A percentile compares a stretch with the other conserved stretches of the same genome.
These are phyloP conservation scores for Talaromyces albobiverticillius DNA, from an alignment of 2,329 filamentous ascomycete species.

Conservation along the genomic window DNA sequence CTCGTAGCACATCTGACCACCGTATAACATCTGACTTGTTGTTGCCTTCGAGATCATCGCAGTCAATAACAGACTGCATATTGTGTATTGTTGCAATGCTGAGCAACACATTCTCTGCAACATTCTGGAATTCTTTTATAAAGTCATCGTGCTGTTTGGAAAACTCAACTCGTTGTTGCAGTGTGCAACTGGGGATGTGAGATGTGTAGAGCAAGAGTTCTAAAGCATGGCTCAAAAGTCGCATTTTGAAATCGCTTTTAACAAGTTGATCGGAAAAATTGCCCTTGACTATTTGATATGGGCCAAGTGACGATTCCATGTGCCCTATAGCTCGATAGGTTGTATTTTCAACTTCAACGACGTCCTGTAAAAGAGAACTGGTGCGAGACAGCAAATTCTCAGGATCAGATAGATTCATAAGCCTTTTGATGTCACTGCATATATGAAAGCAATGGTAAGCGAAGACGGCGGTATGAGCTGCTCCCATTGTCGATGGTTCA, in stretches of 20 bases:
- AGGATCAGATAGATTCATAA: not conserved
- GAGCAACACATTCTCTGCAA: not conserved
- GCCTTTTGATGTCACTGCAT: not conserved
- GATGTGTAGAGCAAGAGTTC: not conserved
- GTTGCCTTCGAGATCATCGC: not conserved
- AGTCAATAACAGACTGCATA: not conserved
- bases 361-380: not conserved
- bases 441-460: not conserved
- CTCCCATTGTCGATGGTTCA: not conserved
- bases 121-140: not conserved
- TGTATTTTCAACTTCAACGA: not conserved
- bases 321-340: too few species aligned
- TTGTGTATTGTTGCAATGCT: not conserved
- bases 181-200: not conserved
- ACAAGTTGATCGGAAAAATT: not conserved
- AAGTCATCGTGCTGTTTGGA: not conserved
- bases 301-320: too few species aligned
- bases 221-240: not conserved
- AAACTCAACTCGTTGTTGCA: not conserved
- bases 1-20: not conserved
- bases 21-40: not conserved
- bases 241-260: not conserved
- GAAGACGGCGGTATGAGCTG: not conserved
- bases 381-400: not conserved
- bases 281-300: not conserved